Evolutionary conservation across 1,139 yeast species (phyloP).

Genomic region (Entelexis sorbosivorans): DNA sequence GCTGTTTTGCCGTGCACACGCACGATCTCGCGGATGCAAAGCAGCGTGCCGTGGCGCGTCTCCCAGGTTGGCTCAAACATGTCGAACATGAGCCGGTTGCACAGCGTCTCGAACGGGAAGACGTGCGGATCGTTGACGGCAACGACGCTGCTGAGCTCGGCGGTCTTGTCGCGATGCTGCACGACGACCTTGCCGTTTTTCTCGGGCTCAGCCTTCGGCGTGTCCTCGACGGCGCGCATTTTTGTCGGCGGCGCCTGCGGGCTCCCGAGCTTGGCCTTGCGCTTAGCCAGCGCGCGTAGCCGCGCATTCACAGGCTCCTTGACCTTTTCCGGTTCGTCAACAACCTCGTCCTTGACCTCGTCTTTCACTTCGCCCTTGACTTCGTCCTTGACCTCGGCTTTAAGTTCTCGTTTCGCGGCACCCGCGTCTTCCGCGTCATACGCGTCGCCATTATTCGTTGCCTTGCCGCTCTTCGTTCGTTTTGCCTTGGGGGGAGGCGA

Average conservation of each 20-base stretch:
- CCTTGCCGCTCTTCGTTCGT: neutral
- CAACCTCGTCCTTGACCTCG: slow-evolving; percentile 19
- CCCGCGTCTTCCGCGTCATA: too few species aligned
- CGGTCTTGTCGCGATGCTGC: slow-evolving; percentile 55
- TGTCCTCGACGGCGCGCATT: slow-evolving; percentile 42
- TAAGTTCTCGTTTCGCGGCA: neutral
- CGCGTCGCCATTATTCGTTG: too few species aligned
- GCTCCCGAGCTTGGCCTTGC: slow-evolving; percentile 66
- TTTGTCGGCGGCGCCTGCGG: slow-evolving; percentile 35
- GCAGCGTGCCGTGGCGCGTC: slow-evolving; percentile 87
- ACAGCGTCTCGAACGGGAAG: slow-evolving; percentile 98
- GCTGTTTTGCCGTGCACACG: slow-evolving; percentile 79
- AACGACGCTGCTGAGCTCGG: slow-evolving; percentile 35
- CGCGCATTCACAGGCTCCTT: slow-evolving; percentile 32
- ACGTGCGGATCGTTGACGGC: slow-evolving; percentile 66
- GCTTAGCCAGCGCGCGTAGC: slow-evolving; percentile 78
- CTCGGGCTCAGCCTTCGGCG: slow-evolving; percentile 37
- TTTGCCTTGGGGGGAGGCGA: slow-evolving; percentile 5
- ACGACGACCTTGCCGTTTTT: slow-evolving; percentile 65
- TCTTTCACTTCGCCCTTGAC: slow-evolving; percentile 18
- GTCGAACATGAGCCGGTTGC: slow-evolving; percentile 68
- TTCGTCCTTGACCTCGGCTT: slow-evolving; percentile 19
- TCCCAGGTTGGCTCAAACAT: slow-evolving; percentile 88
- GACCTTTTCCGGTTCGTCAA: slow-evolving; percentile 14
- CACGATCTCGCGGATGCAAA: slow-evolving; percentile 80